phyloP scores from a whole-genome alignment of 129 eudicot genomes.

The Silybum marianum region DNA sequence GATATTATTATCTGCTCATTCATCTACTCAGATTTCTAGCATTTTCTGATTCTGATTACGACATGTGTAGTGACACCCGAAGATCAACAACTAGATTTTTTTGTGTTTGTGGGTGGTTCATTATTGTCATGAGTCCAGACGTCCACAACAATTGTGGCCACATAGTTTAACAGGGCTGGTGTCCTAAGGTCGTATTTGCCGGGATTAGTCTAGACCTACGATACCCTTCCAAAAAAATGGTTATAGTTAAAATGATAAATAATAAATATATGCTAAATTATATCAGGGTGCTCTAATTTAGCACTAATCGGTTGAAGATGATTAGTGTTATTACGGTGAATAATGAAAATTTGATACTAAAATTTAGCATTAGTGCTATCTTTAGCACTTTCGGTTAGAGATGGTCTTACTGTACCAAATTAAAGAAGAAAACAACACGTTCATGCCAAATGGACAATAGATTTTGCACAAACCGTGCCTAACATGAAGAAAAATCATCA shows the following conservation, averaged over 20 bases:
- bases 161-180: neutral
- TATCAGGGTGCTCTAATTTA: neutral
- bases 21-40: too few relatives aligned
- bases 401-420: neutral
- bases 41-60: too few relatives aligned
- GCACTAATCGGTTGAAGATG: neutral
- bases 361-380: neutral
- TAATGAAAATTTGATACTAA: neutral
- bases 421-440: neutral
- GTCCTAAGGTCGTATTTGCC: neutral
- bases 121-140: neutral
- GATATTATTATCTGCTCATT: too few relatives aligned
- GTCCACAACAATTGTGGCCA: neutral
- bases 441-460: neutral
- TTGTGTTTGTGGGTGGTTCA: too few relatives aligned
- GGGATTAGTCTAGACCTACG: neutral
- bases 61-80: too few relatives aligned
- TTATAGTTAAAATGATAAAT: neutral
- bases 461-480: neutral
- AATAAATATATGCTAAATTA: neutral
- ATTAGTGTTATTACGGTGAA: neutral
- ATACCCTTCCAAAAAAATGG: neutral
- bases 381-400: neutral
- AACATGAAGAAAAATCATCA: neutral
- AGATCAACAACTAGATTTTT: too few relatives aligned